phyloP scores from a whole-genome alignment of 31 red algal species.

The Odonthalia washingtoniensis region DNA sequence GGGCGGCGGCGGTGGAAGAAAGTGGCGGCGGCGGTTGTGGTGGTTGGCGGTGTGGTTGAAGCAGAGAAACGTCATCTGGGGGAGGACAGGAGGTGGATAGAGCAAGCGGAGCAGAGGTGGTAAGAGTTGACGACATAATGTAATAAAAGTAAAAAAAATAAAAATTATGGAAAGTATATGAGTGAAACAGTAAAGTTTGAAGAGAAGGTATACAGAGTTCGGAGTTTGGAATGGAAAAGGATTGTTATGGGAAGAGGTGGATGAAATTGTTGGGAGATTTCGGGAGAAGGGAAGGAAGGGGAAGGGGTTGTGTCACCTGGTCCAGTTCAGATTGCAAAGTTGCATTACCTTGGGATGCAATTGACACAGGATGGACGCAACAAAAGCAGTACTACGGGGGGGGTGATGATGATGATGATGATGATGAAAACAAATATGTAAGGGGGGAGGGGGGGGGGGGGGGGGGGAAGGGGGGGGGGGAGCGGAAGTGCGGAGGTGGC shows the following conservation, averaged over 20 bases:
- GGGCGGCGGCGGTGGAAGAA: not conserved
- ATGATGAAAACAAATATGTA: conserved; percentile 13
- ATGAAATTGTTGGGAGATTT: not conserved
- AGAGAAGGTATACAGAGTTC: no score
- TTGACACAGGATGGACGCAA: not conserved
- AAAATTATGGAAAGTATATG: no score
- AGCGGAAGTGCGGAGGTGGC: conserved; percentile 9
- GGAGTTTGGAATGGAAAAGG: no score
- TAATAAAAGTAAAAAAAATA: no score
- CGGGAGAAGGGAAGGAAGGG: not conserved
- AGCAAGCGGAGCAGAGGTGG: no score
- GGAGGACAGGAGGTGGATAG: not conserved
- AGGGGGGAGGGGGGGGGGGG: conserved; percentile 16
- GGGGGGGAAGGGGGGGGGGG: not conserved
- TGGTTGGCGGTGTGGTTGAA: conserved; percentile 3
- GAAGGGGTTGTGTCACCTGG: not conserved
- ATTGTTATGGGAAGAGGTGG: not conserved
- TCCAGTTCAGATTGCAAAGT: not conserved
- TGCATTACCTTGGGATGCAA: not conserved
- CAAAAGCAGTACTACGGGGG: not conserved
- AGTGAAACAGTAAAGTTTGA: no score
- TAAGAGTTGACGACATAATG: no score
- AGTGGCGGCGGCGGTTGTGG: conserved; percentile 1
- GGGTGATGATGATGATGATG: not conserved
- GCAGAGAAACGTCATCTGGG: not conserved